Percentiles rank a stretch among this genome's conserved stretches.
phyloP scores from a whole-genome alignment of 2,329 filamentous ascomycete genomes.

The Gaeumannomyces sp. region DNA sequence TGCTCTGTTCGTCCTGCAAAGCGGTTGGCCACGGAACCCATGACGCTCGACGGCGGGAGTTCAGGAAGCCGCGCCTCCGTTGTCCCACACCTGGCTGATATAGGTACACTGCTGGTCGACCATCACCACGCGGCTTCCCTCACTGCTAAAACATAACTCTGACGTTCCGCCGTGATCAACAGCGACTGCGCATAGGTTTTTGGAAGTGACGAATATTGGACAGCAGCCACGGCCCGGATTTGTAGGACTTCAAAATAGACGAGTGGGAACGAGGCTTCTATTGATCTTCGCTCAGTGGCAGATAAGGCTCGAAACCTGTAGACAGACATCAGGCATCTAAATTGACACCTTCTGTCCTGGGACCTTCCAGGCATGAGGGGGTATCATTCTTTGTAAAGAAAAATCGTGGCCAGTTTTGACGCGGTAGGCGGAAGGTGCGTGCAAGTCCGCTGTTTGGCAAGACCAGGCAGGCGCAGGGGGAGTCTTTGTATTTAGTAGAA shows the following conservation, averaged over 20 bases:
- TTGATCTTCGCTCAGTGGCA: not conserved
- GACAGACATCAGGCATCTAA: not conserved
- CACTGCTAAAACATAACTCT: not conserved
- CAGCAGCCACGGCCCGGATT: not conserved
- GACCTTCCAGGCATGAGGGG: not conserved
- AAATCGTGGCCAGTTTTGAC: not conserved
- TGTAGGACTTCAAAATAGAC: not conserved
- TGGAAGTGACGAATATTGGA: not conserved
- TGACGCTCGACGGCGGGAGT: not conserved
- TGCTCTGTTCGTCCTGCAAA: not conserved
- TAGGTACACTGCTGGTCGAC: not conserved
- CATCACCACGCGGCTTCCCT: not conserved
- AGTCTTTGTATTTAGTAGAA: slow-evolving; percentile 47
- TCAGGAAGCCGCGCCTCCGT: not conserved
- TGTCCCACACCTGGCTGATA: not conserved
- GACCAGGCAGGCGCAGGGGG: too few relatives aligned
- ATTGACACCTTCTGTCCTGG: not conserved
- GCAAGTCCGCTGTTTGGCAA: too few relatives aligned
- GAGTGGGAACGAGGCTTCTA: not conserved
- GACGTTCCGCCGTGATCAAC: not conserved
- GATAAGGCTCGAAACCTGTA: not conserved
- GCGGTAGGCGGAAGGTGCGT: not conserved
- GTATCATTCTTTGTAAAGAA: not conserved
- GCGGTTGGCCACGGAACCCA: not conserved
- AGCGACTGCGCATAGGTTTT: not conserved